Evolutionary conservation across 208 protist species (phyloP).

Genomic region (Trypanosoma theileri): DNA sequence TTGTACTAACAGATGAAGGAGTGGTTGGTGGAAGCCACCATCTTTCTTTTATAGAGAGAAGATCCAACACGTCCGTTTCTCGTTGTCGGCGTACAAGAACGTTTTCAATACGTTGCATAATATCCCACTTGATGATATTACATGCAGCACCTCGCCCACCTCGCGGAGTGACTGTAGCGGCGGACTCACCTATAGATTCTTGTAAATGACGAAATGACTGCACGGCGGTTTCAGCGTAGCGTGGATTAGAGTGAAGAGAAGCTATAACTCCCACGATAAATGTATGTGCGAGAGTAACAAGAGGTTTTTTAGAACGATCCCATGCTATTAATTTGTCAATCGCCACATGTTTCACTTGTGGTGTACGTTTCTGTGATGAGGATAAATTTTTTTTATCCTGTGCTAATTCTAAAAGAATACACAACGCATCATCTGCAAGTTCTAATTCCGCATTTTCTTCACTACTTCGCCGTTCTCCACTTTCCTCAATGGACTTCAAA

Average conservation of each 20-base stretch:
- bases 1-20: not conserved
- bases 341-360: not conserved
- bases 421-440: conserved; percentile 22
- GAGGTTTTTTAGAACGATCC: conserved; percentile 30
- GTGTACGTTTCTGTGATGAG: not conserved
- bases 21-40: conserved; percentile 9
- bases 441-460: conserved; percentile 26
- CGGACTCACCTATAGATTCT: conserved; percentile 5
- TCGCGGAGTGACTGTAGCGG: not conserved
- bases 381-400: not conserved
- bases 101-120: conserved; percentile 37
- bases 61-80: conserved; percentile 43
- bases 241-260: conserved; percentile 11
- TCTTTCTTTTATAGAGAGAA: conserved; percentile 15
- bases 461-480: not conserved
- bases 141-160: not conserved
- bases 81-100: conserved; percentile 48
- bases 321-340: conserved; percentile 17
- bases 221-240: conserved; percentile 37
- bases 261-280: conserved; percentile 48
- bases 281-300: conserved; percentile 46
- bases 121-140: conserved; percentile 25
- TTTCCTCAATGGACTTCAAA: not conserved
- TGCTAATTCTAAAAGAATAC: conserved; percentile 29
- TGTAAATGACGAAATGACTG: conserved; percentile 36